phyloP scores from a whole-genome alignment of 2,329 filamentous ascomycete species.

The Scortechinia acanthostroma region DNA sequence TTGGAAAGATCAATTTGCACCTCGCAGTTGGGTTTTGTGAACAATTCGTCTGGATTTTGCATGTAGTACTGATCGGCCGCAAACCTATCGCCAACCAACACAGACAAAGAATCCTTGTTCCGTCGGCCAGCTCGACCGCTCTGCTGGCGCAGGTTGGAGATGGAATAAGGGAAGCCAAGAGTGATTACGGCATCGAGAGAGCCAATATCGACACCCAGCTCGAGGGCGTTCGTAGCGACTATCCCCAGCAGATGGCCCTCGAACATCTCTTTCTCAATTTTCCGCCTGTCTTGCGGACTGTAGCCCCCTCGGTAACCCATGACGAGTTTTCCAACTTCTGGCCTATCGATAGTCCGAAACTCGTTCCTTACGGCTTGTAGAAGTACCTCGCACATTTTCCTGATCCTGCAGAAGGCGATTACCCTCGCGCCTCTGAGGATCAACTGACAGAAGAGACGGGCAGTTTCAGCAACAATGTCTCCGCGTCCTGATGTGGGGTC shows the following conservation, averaged over 20 bases:
- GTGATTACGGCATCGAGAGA: conserved; percentile 88
- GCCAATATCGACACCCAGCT: conserved; percentile 92
- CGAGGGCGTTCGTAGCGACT: conserved; percentile 84
- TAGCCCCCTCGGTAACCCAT: conserved; percentile 97
- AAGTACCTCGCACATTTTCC: conserved; percentile 81
- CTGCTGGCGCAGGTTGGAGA: conserved; percentile 89
- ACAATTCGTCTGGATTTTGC: conserved; percentile 88
- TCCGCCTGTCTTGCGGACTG: conserved; percentile 78
- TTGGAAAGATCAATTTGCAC: conserved; percentile 89
- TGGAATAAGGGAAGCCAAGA: conserved; percentile 90
- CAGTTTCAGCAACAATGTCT: conserved; percentile 77
- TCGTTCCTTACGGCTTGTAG: conserved; percentile 75
- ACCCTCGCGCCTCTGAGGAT: conserved; percentile 82
- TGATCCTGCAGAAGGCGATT: conserved; percentile 84
- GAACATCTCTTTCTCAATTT: conserved; percentile 94
- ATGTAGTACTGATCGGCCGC: conserved; percentile 94
- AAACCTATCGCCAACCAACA: conserved; percentile 82
- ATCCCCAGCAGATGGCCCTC: conserved; percentile 88
- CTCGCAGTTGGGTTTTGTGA: conserved; percentile 82
- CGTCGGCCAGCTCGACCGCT: conserved; percentile 85
- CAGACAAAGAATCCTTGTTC: conserved; percentile 86
- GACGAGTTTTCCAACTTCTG: conserved; percentile 71
- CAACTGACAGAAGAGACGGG: conserved; percentile 81
- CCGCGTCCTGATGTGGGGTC: conserved; percentile 83
- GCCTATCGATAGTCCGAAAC: conserved; percentile 63